A percentile compares a stretch with the other conserved stretches of the same genome.
phyloP scores from a whole-genome alignment of 2,329 filamentous ascomycete species.

The Pezicula radicicola region DNA sequence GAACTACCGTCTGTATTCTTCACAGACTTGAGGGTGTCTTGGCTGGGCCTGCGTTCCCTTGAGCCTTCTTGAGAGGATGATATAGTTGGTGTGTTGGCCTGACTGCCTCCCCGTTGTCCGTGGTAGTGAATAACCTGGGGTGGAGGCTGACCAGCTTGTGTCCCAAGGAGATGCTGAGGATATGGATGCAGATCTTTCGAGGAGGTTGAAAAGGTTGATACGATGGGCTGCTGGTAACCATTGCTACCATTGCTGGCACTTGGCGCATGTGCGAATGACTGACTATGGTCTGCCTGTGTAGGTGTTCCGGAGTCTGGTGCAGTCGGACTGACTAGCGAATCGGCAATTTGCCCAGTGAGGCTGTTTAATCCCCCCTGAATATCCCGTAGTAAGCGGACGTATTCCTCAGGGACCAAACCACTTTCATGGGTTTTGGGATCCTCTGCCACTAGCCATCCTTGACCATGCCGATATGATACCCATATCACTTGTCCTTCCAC shows the following conservation, averaged over 20 bases:
- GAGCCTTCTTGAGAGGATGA: constrained; percentile 23
- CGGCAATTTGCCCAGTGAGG: constrained; percentile 58
- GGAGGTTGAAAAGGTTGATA: constrained; percentile 68
- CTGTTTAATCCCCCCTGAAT: constrained; percentile 88
- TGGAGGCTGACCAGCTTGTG: constrained; percentile 58
- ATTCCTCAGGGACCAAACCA: constrained; percentile 93
- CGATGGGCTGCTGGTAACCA: constrained; percentile 65
- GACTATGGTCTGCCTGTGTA: constrained; percentile 56
- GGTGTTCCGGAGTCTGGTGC: constrained; percentile 58
- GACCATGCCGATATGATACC: constrained; percentile 92
- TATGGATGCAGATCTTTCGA: constrained; percentile 68
- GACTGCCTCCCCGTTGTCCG: constrained; percentile 64
- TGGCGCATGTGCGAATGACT: constrained; percentile 43
- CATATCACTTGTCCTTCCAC: constrained; percentile 95
- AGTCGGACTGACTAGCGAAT: constrained; percentile 43
- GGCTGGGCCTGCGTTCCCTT: constrained; percentile 20
- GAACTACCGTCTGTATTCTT: constrained; percentile 17
- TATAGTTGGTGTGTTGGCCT: constrained; percentile 61
- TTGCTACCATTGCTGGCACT: constrained; percentile 43
- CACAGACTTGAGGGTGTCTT: constrained; percentile 15
- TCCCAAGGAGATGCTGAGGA: constrained; percentile 61
- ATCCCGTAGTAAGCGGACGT: constrained; percentile 86
- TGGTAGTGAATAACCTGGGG: constrained; percentile 68
- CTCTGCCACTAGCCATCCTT: constrained; percentile 96
- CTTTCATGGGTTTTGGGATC: constrained; percentile 93